These are phyloP conservation scores for Myochromella boudieri DNA, from an alignment of 768 basidiomycete genomes.

Conservation along the genomic window DNA sequence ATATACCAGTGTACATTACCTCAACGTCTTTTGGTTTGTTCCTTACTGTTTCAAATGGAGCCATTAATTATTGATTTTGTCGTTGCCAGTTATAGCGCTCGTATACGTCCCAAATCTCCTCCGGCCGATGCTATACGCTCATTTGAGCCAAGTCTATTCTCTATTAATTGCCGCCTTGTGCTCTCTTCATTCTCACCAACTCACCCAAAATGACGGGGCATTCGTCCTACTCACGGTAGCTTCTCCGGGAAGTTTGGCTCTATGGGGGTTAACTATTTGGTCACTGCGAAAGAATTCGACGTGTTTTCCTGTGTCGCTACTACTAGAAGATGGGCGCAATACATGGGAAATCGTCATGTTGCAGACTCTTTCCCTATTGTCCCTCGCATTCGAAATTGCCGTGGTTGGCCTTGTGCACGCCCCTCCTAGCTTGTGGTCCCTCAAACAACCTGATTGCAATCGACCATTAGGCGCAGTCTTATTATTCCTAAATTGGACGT, in stretches of 20 bases:
- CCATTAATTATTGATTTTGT: not conserved
- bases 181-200: conserved; percentile 7
- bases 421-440: not conserved
- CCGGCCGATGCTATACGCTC: conserved; percentile 15
- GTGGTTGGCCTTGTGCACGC: conserved; percentile 2
- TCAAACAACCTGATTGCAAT: conserved; percentile 7
- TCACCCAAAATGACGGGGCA: conserved; percentile 18
- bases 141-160: conserved; percentile 17
- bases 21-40: conserved; percentile 8
- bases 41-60: not conserved
- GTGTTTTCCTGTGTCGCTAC: not conserved
- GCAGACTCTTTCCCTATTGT: not conserved
- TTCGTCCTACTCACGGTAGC: conserved; percentile 17
- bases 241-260: conserved; percentile 16
- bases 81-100: conserved; percentile 9
- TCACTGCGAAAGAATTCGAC: not conserved
- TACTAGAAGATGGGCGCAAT: not conserved
- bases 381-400: not conserved
- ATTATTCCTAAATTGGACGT: not conserved
- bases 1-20: conserved; percentile 6
- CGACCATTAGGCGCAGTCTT: not conserved
- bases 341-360: not conserved
- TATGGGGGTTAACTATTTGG: conserved; percentile 10
- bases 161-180: conserved; percentile 10
- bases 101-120: conserved; percentile 7